Percentiles rank a stretch among this genome's conserved stretches.
Conservation (phyloP, 768 basidiomycete genomes). For the Auriscalpium orientale region DNA sequence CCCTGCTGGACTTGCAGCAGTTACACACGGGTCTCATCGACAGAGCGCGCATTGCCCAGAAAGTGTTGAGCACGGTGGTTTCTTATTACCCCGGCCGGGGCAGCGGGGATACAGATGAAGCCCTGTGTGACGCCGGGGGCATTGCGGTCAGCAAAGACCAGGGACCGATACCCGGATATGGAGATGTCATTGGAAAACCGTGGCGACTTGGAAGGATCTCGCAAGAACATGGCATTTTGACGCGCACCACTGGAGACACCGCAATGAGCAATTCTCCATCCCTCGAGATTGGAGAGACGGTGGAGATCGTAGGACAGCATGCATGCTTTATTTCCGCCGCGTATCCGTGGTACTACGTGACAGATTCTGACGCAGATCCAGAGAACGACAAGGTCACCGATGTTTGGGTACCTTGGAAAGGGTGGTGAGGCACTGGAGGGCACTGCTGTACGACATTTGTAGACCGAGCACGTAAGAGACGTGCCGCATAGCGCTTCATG, state of each 20-base stretch:
- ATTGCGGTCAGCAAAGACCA: constrained; percentile 86
- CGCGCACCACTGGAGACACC: constrained; percentile 21
- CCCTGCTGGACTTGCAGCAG: constrained; percentile 80
- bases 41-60: constrained; percentile 49
- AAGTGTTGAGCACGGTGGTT: constrained; percentile 63
- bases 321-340: constrained; percentile 78
- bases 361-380: constrained; percentile 49
- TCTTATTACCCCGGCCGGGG: constrained; percentile 75
- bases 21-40: constrained; percentile 64
- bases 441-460: background rate
- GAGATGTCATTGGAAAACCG: constrained; percentile 57
- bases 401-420: constrained; percentile 88
- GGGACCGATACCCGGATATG: constrained; percentile 64
- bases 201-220: constrained; percentile 63
- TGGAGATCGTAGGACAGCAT: constrained; percentile 79
- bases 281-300: constrained; percentile 49
- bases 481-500: no score
- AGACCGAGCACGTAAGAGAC: no score
- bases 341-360: constrained; percentile 78
- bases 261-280: constrained; percentile 12
- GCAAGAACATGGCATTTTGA: constrained; percentile 76
- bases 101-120: constrained; percentile 56
- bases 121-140: constrained; percentile 75
- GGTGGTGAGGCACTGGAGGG: constrained; percentile 44
- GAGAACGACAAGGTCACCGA: constrained; percentile 54